Base-by-base conservation (phyloP, 352 stramenopile genomes). In the Pythium coloratum region DNA sequence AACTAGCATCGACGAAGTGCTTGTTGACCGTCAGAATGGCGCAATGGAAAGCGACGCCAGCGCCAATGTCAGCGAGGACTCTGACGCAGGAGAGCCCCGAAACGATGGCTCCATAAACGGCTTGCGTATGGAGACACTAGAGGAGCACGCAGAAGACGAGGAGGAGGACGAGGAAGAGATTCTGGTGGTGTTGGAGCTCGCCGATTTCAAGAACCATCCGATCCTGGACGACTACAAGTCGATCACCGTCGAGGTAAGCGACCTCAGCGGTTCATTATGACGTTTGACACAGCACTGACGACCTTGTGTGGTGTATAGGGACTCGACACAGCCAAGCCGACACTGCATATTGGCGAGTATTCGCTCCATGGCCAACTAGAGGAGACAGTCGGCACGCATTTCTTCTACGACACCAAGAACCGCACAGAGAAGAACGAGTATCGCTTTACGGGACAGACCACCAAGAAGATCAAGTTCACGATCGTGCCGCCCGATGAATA, bases 161-260 rank as follows among this genome's bases (percentile, higher is more conserved):
- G 80, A 81, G 5, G 68, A 79, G 12, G 78, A 90, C 1, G 79
- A 89, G 16, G 84, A 92, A 10, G 84, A 92, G 50, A 75, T 81
- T 40, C 64, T 91, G 26, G 82, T 93, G 13, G 83, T 91, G 61
- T 62, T 93, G 69, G 85, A 93, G 66, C 70, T 93, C 1, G 82
- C 76, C 47, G 85, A 93, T 62, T 91, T 93, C 57, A 91, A 91
- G 72, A 89, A 93, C 61, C 85, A 93, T 49, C 82, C 85, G 32
- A 76, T 93, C 32, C 74, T 93, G 42, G 80, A 91, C 58, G 83
- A 91, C 68, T 88, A 90, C 73, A 78, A 67, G 13, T 73, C 69
- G 16, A 74, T 84, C 20, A 85, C 75, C 20, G 76, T 93, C 30
- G 82, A 91, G 78, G 84, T 92, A 54, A 2, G 73, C 67, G 6